Base-by-base conservation (phyloP, 2,329 filamentous ascomycete genomes). In the Cladosporium sp. region DNA sequence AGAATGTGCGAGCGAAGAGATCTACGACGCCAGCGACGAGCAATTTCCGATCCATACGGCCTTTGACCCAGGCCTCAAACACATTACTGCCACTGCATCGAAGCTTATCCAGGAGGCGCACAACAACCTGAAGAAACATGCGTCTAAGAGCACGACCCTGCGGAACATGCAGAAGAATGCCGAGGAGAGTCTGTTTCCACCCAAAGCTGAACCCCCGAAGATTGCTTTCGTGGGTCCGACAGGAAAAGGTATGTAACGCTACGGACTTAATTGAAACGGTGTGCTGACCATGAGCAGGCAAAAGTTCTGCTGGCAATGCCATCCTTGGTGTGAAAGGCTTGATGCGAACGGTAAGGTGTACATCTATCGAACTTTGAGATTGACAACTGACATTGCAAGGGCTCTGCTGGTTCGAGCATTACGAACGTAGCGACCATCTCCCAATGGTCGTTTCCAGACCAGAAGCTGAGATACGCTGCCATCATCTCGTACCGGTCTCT, bases 231-330 rank as follows among this genome's bases (percentile, higher is more conserved):
- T 60, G 16, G 58, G 58, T 5, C 36, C 23, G 3, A 49, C 46
- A 11, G 58, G 58, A 16, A 39, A 21, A 13, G 58, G 58, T 60
- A 25, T 16, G 58, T 2, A 32, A 32, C 30, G 11, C 30, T 32
- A 32, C 6, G 30, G 10, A 7, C 6, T 32, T 32, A 2, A 8
- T 32, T 32, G 30, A 11, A 32, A 32, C 30, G 11, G 30, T 32
- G 30, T 32, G 2, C 30, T 32, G 10, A 36, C 13, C 16, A 13
- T 1, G 7, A 7, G 26, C 26, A 71, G 72, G 72, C 1, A 73
- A 75, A 58, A 72, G 70, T 64, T 73, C 70, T 3, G 48, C 72
- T 0, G 51, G 74, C 14, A 75, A 73, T 39, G 65, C 69, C 0
- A 3, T 75, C 6, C 53, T 67, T 5, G 71, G 71, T 23, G 63